phyloP scores from a whole-genome alignment of 1,139 yeast genomes.

The Pichia sp. region DNA sequence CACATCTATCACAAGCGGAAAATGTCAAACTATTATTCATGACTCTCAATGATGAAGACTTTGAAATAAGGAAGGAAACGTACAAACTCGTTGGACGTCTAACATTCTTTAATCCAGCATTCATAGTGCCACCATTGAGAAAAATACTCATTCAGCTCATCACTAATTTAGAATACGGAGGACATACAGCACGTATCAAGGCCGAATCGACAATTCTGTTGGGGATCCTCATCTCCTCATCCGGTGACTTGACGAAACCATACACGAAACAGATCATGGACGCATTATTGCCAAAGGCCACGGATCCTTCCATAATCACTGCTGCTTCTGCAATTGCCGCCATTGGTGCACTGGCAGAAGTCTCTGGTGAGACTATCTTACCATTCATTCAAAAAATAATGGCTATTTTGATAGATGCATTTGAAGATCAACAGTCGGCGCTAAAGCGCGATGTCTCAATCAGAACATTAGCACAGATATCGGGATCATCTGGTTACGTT shows the following conservation, averaged over 20 bases:
- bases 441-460: slow-evolving; percentile 86
- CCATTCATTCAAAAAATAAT: slow-evolving; percentile 69
- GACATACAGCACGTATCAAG: slow-evolving; percentile 60
- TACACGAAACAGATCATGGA: slow-evolving; percentile 86
- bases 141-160: slow-evolving; percentile 79
- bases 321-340: slow-evolving; percentile 83
- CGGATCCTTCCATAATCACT: slow-evolving; percentile 63
- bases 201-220: slow-evolving; percentile 83
- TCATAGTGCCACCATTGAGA: slow-evolving; percentile 86
- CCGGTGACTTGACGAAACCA: slow-evolving; percentile 77
- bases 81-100: slow-evolving; percentile 76
- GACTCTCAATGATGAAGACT: slow-evolving; percentile 87
- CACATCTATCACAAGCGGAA: slow-evolving; percentile 90
- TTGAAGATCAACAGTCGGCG: slow-evolving; percentile 86
- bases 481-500: slow-evolving; percentile 90
- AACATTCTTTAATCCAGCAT: slow-evolving; percentile 86
- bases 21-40: slow-evolving; percentile 79
- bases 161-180: slow-evolving; percentile 78
- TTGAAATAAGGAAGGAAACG: slow-evolving; percentile 76
- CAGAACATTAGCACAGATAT: slow-evolving; percentile 77
- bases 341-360: slow-evolving; percentile 84
- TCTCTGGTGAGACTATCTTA: slow-evolving; percentile 79
- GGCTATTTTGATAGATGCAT: slow-evolving; percentile 82
- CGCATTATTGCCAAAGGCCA: slow-evolving; percentile 70
- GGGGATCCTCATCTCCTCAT: slow-evolving; percentile 66